Evolutionary conservation across 1,284 basidiomycete species (phyloP).

Genomic region (Tilletia caries): DNA sequence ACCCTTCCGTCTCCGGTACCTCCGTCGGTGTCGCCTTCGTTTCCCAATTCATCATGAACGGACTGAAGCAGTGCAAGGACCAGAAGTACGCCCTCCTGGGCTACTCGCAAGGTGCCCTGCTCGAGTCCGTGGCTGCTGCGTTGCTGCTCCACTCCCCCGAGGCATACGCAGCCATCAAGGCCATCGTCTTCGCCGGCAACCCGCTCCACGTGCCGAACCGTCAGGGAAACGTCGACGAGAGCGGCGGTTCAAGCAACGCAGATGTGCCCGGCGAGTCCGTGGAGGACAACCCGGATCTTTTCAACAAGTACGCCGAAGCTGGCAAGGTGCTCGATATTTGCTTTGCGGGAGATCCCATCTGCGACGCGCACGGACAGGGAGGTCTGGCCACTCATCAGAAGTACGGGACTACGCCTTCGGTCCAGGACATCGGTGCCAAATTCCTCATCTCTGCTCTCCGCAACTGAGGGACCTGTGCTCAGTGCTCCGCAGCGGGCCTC

Average conservation of each 20-base stretch:
- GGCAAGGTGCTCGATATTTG: neutral
- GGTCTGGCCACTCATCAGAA: neutral
- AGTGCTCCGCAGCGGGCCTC: too few species aligned
- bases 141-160: neutral
- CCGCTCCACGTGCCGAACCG: neutral
- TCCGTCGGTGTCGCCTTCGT: neutral
- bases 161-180: neutral
- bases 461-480: too few species aligned
- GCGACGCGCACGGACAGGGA: neutral
- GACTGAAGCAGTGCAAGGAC: neutral
- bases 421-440: neutral
- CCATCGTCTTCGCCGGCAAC: neutral
- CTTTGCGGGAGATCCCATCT: neutral
- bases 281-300: neutral
- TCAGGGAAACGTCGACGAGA: neutral
- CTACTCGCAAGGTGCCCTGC: neutral
- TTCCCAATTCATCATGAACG: neutral
- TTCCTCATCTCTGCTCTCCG: constrained; percentile 8
- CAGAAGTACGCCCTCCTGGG: neutral
- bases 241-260: neutral
- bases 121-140: neutral
- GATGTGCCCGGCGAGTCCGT: neutral
- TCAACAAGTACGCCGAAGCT: too few species aligned
- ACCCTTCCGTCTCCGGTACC: too few species aligned
- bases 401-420: neutral